Percentiles rank a stretch among this genome's conserved stretches.
These are phyloP conservation scores for Ambrosiella cleistominuta DNA, from an alignment of 2,329 filamentous ascomycete species.

Conservation along the genomic window DNA sequence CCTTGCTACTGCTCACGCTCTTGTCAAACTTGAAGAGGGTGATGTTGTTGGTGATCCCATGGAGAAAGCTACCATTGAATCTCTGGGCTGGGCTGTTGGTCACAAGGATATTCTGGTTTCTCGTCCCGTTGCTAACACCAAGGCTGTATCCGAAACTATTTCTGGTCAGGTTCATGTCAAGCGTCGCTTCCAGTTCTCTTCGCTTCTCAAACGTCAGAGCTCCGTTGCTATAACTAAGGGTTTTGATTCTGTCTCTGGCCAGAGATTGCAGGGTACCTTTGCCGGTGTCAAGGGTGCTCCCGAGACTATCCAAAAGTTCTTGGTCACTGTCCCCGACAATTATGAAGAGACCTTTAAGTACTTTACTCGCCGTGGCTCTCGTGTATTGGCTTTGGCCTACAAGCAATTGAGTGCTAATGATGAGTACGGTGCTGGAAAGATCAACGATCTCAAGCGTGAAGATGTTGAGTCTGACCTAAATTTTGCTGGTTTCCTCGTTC, in stretches of 20 bases:
- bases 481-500: slow-evolving; percentile 88
- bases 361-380: slow-evolving; percentile 87
- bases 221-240: slow-evolving; percentile 71
- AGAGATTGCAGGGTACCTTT: slow-evolving; percentile 70
- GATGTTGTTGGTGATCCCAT: slow-evolving; percentile 96
- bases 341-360: slow-evolving; percentile 99
- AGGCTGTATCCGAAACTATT: slow-evolving; percentile 23
- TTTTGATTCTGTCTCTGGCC: slow-evolving; percentile 52
- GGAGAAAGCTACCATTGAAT: slow-evolving; percentile 86
- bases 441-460: slow-evolving; percentile 90
- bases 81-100: slow-evolving; percentile 84
- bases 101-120: slow-evolving; percentile 69
- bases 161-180: slow-evolving; percentile 80
- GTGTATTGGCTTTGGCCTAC: slow-evolving; percentile 84
- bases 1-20: slow-evolving; percentile 80
- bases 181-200: slow-evolving; percentile 96
- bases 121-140: slow-evolving; percentile 34
- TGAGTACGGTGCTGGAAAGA: slow-evolving; percentile 65
- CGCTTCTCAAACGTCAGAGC: slow-evolving; percentile 86
- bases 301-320: slow-evolving; percentile 90
- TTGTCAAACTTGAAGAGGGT: slow-evolving; percentile 91
- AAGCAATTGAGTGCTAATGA: slow-evolving; percentile 71
- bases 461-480: slow-evolving; percentile 68
- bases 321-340: slow-evolving; percentile 61
- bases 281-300: slow-evolving; percentile 93